phyloP scores from a whole-genome alignment of 2,329 filamentous ascomycete species.

The Bertia moriformis region DNA sequence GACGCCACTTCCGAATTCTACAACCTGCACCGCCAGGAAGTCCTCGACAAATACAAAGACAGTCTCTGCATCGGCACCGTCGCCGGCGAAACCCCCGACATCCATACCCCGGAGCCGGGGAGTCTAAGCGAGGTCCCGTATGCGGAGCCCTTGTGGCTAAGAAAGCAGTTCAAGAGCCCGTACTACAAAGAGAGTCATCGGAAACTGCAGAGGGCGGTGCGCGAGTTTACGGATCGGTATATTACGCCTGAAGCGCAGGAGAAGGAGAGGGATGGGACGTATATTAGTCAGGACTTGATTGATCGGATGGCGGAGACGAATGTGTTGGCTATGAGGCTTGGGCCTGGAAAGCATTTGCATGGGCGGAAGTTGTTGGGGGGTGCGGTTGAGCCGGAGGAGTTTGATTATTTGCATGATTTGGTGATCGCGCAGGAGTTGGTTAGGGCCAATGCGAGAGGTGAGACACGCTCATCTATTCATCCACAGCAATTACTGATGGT shows the following conservation, averaged over 20 bases:
- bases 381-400: constrained; percentile 62
- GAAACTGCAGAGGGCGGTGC: constrained; percentile 51
- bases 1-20: constrained; percentile 78
- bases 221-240: constrained; percentile 59
- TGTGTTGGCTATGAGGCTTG: constrained; percentile 68
- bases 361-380: constrained; percentile 55
- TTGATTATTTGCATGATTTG: constrained; percentile 77
- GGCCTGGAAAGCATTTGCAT: constrained; percentile 69
- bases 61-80: constrained; percentile 60
- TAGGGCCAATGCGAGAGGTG: constrained; percentile 55
- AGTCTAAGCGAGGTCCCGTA: constrained; percentile 69
- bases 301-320: constrained; percentile 63
- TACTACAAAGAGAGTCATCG: constrained; percentile 69
- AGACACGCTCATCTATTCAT: not conserved
- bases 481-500: not conserved
- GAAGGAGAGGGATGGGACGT: constrained; percentile 60
- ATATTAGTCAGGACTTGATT: constrained; percentile 59
- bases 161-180: constrained; percentile 60
- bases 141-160: constrained; percentile 72
- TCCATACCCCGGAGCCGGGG: constrained; percentile 54
- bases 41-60: constrained; percentile 64
- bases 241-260: constrained; percentile 62
- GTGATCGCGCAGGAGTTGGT: constrained; percentile 61
- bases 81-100: constrained; percentile 59
- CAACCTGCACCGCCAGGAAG: constrained; percentile 82